phyloP scores from a whole-genome alignment of 1,139 yeast species.

The Sugiyamaella pinicola region DNA sequence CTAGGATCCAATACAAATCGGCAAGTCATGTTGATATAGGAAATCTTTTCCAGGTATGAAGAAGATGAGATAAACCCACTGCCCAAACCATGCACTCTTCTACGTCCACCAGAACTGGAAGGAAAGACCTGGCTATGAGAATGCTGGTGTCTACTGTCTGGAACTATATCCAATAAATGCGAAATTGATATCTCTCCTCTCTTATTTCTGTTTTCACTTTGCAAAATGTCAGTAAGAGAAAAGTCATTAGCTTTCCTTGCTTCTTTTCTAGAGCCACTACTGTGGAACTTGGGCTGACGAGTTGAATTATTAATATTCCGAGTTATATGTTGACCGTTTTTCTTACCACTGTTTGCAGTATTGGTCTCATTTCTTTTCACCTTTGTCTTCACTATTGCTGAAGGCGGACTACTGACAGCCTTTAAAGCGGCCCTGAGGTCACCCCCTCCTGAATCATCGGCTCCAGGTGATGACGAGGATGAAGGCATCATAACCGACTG shows the following conservation, averaged over 20 bases:
- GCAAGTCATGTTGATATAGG: constrained; percentile 82
- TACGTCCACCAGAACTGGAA: constrained; percentile 9
- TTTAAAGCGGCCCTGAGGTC: neutral
- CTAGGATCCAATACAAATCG: constrained; percentile 72
- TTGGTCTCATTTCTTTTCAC: neutral
- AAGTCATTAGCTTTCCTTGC: constrained; percentile 3
- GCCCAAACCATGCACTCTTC: neutral
- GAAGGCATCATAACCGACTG: neutral
- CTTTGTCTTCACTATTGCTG: neutral
- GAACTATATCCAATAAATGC: constrained; percentile 38
- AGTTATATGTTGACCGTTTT: neutral
- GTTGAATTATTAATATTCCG: neutral
- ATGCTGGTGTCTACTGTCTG: constrained; percentile 18
- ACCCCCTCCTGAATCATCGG: constrained; percentile 2
- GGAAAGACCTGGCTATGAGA: neutral
- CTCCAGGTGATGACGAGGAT: neutral
- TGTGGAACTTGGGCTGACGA: constrained; percentile 5
- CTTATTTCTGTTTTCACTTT: constrained; percentile 26
- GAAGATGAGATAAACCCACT: neutral
- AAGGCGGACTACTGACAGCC: neutral
- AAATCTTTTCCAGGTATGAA: constrained; percentile 59
- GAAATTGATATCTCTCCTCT: constrained; percentile 37
- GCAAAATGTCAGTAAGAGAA: constrained; percentile 14
- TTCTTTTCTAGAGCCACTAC: constrained; percentile 15
- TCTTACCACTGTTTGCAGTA: neutral